These are phyloP conservation scores for Hypoxylon cercidicola DNA, from an alignment of 495 filamentous ascomycete genomes.

Conservation along the genomic window DNA sequence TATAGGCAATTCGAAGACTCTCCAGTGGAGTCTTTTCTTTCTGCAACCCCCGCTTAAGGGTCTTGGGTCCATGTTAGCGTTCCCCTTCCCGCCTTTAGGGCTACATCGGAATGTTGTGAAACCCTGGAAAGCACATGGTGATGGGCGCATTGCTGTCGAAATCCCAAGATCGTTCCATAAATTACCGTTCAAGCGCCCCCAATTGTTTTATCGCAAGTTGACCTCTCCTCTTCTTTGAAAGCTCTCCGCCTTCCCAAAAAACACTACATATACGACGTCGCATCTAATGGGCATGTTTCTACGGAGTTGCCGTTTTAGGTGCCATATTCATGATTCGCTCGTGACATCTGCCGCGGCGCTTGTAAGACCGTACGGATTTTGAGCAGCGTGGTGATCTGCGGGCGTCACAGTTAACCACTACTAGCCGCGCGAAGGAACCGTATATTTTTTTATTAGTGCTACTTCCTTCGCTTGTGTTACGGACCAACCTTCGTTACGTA, in stretches of 20 bases:
- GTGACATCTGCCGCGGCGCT: conserved; percentile 23
- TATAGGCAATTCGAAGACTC: conserved; percentile 8
- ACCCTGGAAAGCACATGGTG: too few species aligned
- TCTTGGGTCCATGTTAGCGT: conserved; percentile 4
- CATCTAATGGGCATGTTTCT: conserved; percentile 20
- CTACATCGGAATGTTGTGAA: conserved; percentile 6
- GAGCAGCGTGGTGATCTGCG: conserved; percentile 22
- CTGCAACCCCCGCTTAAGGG: background rate
- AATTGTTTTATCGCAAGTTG: conserved; percentile 3
- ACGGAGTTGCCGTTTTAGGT: conserved; percentile 17
- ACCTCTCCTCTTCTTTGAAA: conserved; percentile 1
- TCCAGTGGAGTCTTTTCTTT: background rate
- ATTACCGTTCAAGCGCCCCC: background rate
- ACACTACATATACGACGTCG: conserved; percentile 33
- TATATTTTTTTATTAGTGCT: conserved; percentile 26
- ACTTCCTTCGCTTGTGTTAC: conserved; percentile 23
- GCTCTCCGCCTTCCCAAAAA: conserved; percentile 7
- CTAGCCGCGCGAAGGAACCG: conserved; percentile 25
- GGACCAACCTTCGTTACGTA: conserved; percentile 10
- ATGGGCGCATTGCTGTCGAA: too few species aligned
- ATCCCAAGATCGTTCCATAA: too few species aligned
- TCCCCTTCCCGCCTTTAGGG: conserved; percentile 2
- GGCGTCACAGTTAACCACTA: conserved; percentile 14
- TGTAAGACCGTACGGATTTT: conserved; percentile 7
- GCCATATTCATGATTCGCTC: conserved; percentile 4